These are phyloP conservation scores for Macrotyloma uniflorum DNA, from an alignment of 306 rosid species.

Conservation along the genomic window DNA sequence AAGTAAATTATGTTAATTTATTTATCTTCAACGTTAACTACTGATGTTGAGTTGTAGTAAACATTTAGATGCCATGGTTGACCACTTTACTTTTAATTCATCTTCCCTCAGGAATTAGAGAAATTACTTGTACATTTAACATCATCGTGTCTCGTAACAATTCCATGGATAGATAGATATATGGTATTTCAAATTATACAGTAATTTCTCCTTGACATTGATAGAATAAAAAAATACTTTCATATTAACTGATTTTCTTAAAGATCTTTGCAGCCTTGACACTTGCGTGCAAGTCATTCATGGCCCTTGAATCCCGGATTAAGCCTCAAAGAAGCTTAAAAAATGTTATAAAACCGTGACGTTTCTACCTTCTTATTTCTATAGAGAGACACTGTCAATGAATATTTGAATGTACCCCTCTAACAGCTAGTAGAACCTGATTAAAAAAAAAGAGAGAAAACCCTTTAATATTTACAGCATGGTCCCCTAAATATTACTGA, in stretches of 20 bases:
- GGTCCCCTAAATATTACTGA: constrained; percentile 31
- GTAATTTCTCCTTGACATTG: not conserved
- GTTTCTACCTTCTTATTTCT: constrained; percentile 34
- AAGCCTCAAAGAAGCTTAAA: constrained; percentile 6
- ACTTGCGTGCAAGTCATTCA: constrained; percentile 14
- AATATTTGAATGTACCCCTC: constrained; percentile 9
- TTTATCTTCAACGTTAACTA: constrained; percentile 27
- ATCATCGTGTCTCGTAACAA: not conserved
- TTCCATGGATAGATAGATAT: not conserved
- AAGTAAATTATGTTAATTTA: not conserved
- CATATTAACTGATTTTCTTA: not conserved
- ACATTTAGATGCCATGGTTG: not conserved
- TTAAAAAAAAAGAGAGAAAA: constrained; percentile 5
- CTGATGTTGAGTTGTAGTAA: not conserved
- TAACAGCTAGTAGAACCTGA: constrained; percentile 18
- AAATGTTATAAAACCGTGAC: constrained; percentile 28
- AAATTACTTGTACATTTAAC: not conserved
- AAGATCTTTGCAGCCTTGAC: not conserved
- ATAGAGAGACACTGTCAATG: constrained; percentile 27
- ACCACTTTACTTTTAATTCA: constrained; percentile 3
- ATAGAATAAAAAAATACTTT: not conserved
- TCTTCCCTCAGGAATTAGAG: not conserved
- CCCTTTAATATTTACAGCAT: constrained; percentile 32
- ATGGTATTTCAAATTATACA: no score
- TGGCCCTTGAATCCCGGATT: constrained; percentile 37